Evolutionary conservation across 495 filamentous ascomycete species (phyloP), one percentile per base, ranked within the genome.

Genomic region (Trichoderma virens): DNA sequence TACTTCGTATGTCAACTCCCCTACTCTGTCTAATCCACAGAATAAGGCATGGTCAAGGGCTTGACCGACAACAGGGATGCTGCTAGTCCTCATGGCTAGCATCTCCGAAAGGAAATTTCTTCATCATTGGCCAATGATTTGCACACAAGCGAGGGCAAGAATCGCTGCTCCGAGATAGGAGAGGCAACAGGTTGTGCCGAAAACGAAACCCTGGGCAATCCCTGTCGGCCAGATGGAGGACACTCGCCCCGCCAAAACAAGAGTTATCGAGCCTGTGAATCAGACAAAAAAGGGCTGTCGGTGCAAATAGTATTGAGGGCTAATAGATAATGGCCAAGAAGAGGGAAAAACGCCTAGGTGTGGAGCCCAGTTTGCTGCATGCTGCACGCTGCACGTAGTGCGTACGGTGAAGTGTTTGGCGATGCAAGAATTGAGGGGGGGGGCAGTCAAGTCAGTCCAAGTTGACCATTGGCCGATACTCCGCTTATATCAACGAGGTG

Each of bases 341-440:
- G 16, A n/a, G 28, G 5, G 28, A 56, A 56, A 56, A 56, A 56
- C 51, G 51, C 51, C 51, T 56, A 56, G 51, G 23, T 56, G 51
- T 56, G 51, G 51, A 30, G 23, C 25, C 25, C 51, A 11, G 41
- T 18, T n/a, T 4, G 3, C 3, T 45, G 18, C 18, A n/a, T 45
- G 51, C 14, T 56, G 51, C 18, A 56, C 11, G 27, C 5, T 38
- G 16, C 41, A 45, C 3, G 41, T 18, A 45, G 6, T 14, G 41
- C 41, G 32, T 35, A 35, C 32, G 11, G 32, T 35, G 41, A 45
- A 45, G 41, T 20, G 45, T 56, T 56, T 56, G 32, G 32, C 32
- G 32, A 35, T 35, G 32, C 32, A 35, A 11, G 11, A 35, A 35
- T 35, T 4, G 32, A 11, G 32, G 32, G 32, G 32, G 32, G 11